Evolutionary conservation across 768 basidiomycete genomes (phyloP), one percentile per base, ranked within the genome.

Genomic region (Auricularia sp.): DNA sequence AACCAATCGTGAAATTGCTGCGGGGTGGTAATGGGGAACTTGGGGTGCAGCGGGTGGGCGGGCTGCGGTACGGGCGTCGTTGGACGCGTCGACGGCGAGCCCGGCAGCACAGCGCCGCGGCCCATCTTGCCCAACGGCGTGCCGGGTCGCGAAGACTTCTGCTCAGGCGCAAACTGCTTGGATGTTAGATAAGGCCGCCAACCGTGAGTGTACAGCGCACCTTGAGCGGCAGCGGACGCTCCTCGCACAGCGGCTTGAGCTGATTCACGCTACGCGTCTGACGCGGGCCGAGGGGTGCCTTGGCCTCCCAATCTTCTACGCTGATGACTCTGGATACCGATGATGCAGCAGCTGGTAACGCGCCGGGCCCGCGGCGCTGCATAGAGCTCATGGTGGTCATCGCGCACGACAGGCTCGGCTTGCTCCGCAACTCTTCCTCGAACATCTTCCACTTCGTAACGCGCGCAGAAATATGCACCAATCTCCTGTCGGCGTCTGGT

Each of bases 1-100:
- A 94, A 96, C 88, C 94, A 97, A 76, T 98, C 96, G 72, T 95
- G 93, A 75, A 99, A 96, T 68, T 98, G 93, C 70, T 98, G 93
- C 1, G 94, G 88, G 0, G 93, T 96, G 67, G 88, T 84, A 44
- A 98, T 87, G 3, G 91, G 87, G 47, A 85, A 82, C 61, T 82
- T 83, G 2, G 91, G 90, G 70, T 90, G 87, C 16, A 92, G 76
- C 0, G 86, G 12, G 71, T 51, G 12, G 64, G 73, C 74, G 12
- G 65, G 63, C 58, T 67, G 62, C 14, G 60, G 23, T 62, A 43
- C 29, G 47, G 51, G 69, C 66, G 64, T 72, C 10, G 66, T 64
- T 5, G 71, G 67, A 3, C 72, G 68, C 2, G 71, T 68, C 33
- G 64, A 64, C 42, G 69, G 61, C 51, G 61, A 43, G 42, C 36